A percentile compares a stretch with the other conserved stretches of the same genome.
phyloP scores from a whole-genome alignment of 148 eudicot species.

The Polygonum maritimum region DNA sequence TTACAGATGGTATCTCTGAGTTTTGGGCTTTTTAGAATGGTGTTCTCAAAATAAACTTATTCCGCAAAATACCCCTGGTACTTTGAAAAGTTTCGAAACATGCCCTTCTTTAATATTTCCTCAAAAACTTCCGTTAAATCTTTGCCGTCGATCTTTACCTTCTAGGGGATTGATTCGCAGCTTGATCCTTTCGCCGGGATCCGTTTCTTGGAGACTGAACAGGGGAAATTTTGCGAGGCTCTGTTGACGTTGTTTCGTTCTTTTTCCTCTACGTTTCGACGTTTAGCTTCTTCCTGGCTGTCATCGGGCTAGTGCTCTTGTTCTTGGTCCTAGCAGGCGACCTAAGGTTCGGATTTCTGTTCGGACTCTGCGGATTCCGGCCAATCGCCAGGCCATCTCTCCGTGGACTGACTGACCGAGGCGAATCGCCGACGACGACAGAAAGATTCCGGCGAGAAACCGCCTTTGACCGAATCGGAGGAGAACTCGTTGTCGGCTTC shows the following conservation, averaged over 20 bases:
- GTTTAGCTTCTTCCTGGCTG: constrained; percentile 26
- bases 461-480: constrained; percentile 27
- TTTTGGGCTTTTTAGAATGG: too few relatives aligned
- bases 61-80: too few relatives aligned
- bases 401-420: constrained; percentile 34
- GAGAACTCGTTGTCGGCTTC: constrained; percentile 30
- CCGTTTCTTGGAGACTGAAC: constrained; percentile 43
- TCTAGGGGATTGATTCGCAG: constrained; percentile 37
- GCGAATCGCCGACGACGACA: too few relatives aligned
- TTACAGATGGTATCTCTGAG: too few relatives aligned
- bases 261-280: constrained; percentile 45
- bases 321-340: constrained; percentile 38
- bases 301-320: constrained; percentile 33
- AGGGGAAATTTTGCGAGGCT: constrained; percentile 27
- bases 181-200: constrained; percentile 31
- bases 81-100: too few relatives aligned
- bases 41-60: too few relatives aligned
- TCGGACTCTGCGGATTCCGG: constrained; percentile 18
- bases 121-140: too few relatives aligned
- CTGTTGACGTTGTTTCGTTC: constrained; percentile 17
- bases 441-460: too few relatives aligned
- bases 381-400: constrained; percentile 15
- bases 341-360: constrained; percentile 18
- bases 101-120: too few relatives aligned
- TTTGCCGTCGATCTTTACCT: constrained; percentile 28